Evolutionary conservation across 768 basidiomycete species (phyloP), one percentile per base, ranked within the genome.

Genomic region (Termitomyces eurrhizus): DNA sequence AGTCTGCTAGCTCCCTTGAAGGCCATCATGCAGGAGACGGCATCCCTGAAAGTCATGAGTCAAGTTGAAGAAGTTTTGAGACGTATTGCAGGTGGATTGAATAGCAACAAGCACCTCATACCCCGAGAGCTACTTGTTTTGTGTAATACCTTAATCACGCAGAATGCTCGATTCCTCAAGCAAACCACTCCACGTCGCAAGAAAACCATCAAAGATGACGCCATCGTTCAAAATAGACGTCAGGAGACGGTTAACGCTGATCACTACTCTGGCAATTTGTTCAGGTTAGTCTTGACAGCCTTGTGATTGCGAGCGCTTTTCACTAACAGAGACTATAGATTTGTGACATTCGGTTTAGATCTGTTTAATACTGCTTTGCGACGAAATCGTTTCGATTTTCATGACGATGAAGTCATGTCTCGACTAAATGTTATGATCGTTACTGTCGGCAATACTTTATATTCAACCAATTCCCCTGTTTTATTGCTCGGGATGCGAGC

Each of bases 261-360:
- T 67, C 87, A 92, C 66, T 98, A 89, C 69, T 79, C 85, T 1
- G 87, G 87, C 68, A 98, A 97, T 70, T 95, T 94, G 6, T 90
- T 89, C 76, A 87, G 93, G 91, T 91, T 68, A 70, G 61, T 39
- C 56, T 39, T 0, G 29, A 44, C 11, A 52, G 50, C 18, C 32
- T 44, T 29, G 18, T 26, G 36, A 29, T 44, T 50, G 33, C 51
- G 18, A 9, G n/a, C n/a, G 9, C 35, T 14, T 9, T 60, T 46
- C 62, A 57, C 63, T 60, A 62, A 54, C 29, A 33, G 44, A 33
- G 42, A 50, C 32, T 24, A 2, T 62, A 93, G 90, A 29, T 98
- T 98, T 66, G 86, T 97, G 35, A 83, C 86, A 6, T 93, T 99
- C 66, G 97, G 97, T 45, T 79, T 98, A 45, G 95, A 98, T 56